Evolutionary conservation across 768 basidiomycete species (phyloP).

Genomic region (Termitomyces sp.): DNA sequence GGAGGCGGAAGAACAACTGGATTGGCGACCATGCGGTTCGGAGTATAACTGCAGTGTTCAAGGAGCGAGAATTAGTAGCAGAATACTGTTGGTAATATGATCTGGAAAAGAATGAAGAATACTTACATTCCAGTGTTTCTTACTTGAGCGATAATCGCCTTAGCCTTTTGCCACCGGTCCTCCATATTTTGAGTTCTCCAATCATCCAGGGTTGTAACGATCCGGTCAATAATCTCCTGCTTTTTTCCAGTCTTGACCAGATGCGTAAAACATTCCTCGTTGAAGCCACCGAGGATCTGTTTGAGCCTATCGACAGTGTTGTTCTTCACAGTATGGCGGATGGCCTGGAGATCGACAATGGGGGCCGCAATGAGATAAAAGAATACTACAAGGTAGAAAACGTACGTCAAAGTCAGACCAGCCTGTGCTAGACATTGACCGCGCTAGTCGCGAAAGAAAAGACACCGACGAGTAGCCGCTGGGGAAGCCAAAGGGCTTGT

Average conservation of each 20-base stretch:
- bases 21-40: slow-evolving; percentile 12
- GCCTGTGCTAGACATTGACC: slow-evolving; percentile 54
- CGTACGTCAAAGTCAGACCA: slow-evolving; percentile 77
- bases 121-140: slow-evolving; percentile 64
- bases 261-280: slow-evolving; percentile 68
- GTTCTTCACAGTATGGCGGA: slow-evolving; percentile 64
- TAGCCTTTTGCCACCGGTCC: slow-evolving; percentile 68
- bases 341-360: slow-evolving; percentile 35
- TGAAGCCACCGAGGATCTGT: slow-evolving; percentile 71
- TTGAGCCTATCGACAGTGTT: slow-evolving; percentile 87
- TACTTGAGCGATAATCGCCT: slow-evolving; percentile 62
- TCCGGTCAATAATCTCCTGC: slow-evolving; percentile 80
- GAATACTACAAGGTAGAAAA: slow-evolving; percentile 1
- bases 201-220: slow-evolving; percentile 49
- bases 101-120: neutral
- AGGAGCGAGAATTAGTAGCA: neutral
- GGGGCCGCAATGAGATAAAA: slow-evolving; percentile 12
- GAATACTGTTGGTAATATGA: neutral
- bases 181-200: slow-evolving; percentile 54
- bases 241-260: slow-evolving; percentile 80
- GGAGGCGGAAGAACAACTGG: slow-evolving; percentile 15
- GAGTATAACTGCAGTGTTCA: slow-evolving; percentile 13
- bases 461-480: neutral
- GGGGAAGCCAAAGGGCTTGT: neutral
- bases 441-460: slow-evolving; percentile 1